Conservation (phyloP, 805 yeast genomes). For the Kazachstania martiniae region DNA sequence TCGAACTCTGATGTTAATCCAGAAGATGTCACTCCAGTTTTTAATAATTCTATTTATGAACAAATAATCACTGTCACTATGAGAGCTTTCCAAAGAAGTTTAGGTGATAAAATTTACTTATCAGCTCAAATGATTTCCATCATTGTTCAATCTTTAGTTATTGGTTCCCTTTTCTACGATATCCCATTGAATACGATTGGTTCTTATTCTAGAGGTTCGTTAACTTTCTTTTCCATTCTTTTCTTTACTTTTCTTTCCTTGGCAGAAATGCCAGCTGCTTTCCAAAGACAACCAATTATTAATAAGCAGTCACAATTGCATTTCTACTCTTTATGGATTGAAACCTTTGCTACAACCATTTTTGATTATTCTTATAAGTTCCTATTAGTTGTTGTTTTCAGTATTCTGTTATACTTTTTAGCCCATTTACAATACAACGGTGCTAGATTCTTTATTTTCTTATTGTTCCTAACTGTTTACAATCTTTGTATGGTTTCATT, state of each 20-base stretch:
- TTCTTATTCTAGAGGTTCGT: slow-evolving; percentile 44
- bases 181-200: slow-evolving; percentile 34
- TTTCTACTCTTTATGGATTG: slow-evolving; percentile 56
- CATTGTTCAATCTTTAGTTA: slow-evolving; percentile 30
- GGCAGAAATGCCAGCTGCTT: slow-evolving; percentile 41
- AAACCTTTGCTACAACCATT: slow-evolving; percentile 48
- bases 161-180: slow-evolving; percentile 43
- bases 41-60: slow-evolving; percentile 15
- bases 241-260: slow-evolving; percentile 50
- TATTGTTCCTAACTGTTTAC: slow-evolving; percentile 33
- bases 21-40: slow-evolving; percentile 21
- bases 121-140: slow-evolving; percentile 34
- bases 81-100: slow-evolving; percentile 36
- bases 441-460: slow-evolving; percentile 41
- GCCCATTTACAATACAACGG: slow-evolving; percentile 36
- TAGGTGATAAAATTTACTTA: slow-evolving; percentile 36
- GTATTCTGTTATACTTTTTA: slow-evolving; percentile 44
- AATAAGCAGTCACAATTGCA: slow-evolving; percentile 56
- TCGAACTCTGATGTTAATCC: slow-evolving; percentile 16
- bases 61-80: slow-evolving; percentile 37
- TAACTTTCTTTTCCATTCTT: slow-evolving; percentile 39
- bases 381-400: slow-evolving; percentile 32
- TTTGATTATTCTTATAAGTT: slow-evolving; percentile 52
- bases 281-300: slow-evolving; percentile 42
- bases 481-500: slow-evolving; percentile 40